These are phyloP conservation scores for Nidularia sp. DNA, from an alignment of 768 basidiomycete species.

Conservation along the genomic window DNA sequence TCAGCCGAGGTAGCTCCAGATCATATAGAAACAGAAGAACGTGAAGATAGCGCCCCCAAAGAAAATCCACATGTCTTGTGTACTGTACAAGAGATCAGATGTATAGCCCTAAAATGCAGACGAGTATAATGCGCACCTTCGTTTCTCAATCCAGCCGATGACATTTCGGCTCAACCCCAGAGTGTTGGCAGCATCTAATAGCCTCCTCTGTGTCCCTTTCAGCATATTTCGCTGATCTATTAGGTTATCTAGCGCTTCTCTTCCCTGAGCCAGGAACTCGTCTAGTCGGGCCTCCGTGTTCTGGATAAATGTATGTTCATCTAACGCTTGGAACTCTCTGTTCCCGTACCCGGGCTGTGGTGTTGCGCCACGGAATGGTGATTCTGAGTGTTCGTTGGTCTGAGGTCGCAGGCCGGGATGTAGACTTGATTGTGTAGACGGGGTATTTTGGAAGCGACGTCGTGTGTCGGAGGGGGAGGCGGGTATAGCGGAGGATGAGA, in stretches of 20 bases:
- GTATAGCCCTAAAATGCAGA: not conserved
- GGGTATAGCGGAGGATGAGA: conserved; percentile 39
- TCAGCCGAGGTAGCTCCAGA: conserved; percentile 85
- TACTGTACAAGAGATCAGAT: conserved; percentile 40
- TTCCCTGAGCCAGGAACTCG: conserved; percentile 88
- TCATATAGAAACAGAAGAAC: conserved; percentile 90
- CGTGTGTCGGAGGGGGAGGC: conserved; percentile 55
- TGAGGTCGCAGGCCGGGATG: conserved; percentile 50
- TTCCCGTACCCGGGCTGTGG: conserved; percentile 48
- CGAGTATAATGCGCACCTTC: conserved; percentile 58
- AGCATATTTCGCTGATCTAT: conserved; percentile 90
- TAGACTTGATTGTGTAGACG: conserved; percentile 42
- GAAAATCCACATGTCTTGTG: conserved; percentile 95
- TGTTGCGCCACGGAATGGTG: conserved; percentile 71
- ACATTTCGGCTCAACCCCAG: conserved; percentile 91
- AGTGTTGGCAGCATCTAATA: conserved; percentile 91
- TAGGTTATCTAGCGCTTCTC: conserved; percentile 87
- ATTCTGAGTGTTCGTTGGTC: conserved; percentile 61
- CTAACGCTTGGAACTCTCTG: conserved; percentile 76
- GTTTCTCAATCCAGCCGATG: conserved; percentile 94
- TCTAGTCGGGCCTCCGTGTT: conserved; percentile 81
- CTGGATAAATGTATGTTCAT: conserved; percentile 87
- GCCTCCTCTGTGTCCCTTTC: conserved; percentile 87
- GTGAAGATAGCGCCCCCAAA: conserved; percentile 80
- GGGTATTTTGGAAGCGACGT: conserved; percentile 56